These are phyloP conservation scores for Fusarium hostae DNA, from an alignment of 2,329 filamentous ascomycete genomes.

Conservation along the genomic window DNA sequence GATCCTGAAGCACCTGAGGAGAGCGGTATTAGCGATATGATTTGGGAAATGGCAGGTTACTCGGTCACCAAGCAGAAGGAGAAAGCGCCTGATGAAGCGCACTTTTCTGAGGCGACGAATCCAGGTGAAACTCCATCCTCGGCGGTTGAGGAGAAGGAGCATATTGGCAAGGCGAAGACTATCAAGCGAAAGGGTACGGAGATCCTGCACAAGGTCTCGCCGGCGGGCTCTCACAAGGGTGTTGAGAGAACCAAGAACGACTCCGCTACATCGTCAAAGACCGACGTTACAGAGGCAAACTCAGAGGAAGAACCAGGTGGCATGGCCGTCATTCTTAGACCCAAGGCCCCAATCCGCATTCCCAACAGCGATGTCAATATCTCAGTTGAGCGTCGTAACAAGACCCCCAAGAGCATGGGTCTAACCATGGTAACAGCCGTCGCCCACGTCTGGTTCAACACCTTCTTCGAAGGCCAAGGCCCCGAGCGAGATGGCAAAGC, in stretches of 20 bases:
- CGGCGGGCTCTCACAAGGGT: conserved; percentile 26
- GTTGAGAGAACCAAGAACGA: conserved; percentile 39
- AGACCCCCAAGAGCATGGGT: conserved; percentile 78
- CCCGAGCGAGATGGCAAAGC: conserved; percentile 74
- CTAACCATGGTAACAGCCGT: conserved; percentile 92
- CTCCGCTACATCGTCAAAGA: conserved; percentile 32
- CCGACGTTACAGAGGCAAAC: conserved; percentile 29
- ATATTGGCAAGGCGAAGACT: conserved; percentile 30
- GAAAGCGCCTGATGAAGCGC: conserved; percentile 53
- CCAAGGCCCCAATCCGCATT: conserved; percentile 73
- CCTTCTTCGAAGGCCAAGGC: conserved; percentile 87
- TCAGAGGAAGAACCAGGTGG: conserved; percentile 66
- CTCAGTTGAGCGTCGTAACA: conserved; percentile 86
- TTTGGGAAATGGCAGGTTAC: conserved; percentile 64
- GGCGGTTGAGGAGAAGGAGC: conserved; percentile 10
- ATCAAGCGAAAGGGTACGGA: conserved; percentile 48
- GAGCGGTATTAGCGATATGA: conserved; percentile 60
- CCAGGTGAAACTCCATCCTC: conserved; percentile 5
- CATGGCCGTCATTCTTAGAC: conserved; percentile 82
- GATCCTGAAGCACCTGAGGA: conserved; percentile 65
- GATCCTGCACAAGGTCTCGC: conserved; percentile 49
- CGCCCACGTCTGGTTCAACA: conserved; percentile 97
- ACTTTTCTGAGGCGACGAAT: conserved; percentile 47
- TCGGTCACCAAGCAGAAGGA: conserved; percentile 44
- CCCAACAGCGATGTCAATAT: conserved; percentile 90